Evolutionary conservation across 495 filamentous ascomycete species (phyloP), one percentile per base, ranked within the genome.

Genomic region (Astrothelium subdiscretum): DNA sequence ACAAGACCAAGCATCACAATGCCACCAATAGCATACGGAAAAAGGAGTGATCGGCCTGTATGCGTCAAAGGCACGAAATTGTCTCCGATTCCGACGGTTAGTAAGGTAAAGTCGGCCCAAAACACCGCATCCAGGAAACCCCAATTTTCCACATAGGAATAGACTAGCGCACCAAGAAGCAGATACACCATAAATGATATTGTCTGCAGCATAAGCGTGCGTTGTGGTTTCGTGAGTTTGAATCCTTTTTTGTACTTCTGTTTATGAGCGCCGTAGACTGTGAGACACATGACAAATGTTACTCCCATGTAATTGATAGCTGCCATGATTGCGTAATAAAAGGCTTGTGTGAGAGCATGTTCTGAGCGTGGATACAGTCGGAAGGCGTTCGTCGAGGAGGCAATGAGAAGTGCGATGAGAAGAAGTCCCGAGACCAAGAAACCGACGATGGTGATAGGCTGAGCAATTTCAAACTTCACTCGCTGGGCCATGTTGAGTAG

Each of bases 151-250:
- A 95, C 74, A 10, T 77, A 77, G 8, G 80, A 80, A 68, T 86
- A 96, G 1, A 94, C 75, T 18, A 85, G 74, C 1, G 90, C 83
- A 5, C 91, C 90, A 13, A 87, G 66, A 2, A 91, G 80, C 11
- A 95, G 78, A 66, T 94, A 95, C 8, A 86, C 74, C 52, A 88
- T 77, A 70, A 95, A 87, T 29, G 80, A 73, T 67, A 94, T 92
- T 1, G 89, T 95, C 67, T 95, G 91, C 31, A 95, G 73, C 88
- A 95, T 95, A 32, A 96, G 73, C 0, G 89, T 94, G 27, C 91
- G 80, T 72, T 95, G 89, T 62, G 82, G 83, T 44, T 79, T 78
- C 2, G 86, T 91, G 31, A 91, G 78, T 43, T 83, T 80, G 71
- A 90, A 92, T 58, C 89, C 82, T 48, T 80, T 85, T 4, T 73